Conservation (phyloP, 257 asterid genomes). For the Solanum virginianum region DNA sequence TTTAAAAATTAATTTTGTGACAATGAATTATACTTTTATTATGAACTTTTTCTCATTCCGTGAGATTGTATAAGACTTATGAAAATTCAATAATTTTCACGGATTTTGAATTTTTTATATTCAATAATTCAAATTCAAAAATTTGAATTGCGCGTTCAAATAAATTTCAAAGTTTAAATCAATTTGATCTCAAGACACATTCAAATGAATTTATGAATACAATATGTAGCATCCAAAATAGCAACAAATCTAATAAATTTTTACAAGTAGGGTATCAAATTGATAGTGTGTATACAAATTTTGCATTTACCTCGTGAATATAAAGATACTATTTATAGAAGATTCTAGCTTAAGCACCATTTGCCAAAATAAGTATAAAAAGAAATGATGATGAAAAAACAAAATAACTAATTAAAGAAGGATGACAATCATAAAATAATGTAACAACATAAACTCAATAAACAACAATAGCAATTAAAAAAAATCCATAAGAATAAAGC, state of each 20-base stretch:
- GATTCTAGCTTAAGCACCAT: not conserved
- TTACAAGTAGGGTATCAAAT: no score
- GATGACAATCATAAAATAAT: not conserved
- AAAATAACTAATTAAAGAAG: not conserved
- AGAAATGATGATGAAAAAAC: not conserved
- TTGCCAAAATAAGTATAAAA: not conserved
- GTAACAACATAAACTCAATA: not conserved
- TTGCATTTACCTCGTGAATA: not conserved
- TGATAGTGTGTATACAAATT: not conserved
- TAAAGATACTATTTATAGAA: not conserved
- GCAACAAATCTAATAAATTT: no score
- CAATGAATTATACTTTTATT: no score
- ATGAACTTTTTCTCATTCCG: no score
- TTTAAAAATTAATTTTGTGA: not conserved
- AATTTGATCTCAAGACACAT: not conserved
- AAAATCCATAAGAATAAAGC: not conserved
- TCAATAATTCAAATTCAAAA: no score
- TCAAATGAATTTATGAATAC: not conserved
- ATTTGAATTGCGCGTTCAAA: no score
- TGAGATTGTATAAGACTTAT: not conserved
- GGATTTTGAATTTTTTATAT: not conserved
- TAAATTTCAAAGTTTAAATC: not conserved
- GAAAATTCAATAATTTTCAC: not conserved
- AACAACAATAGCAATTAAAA: not conserved
- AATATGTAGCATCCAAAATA: not conserved